phyloP scores from a whole-genome alignment of 208 protist species.

The Sergeia podlipaevii region DNA sequence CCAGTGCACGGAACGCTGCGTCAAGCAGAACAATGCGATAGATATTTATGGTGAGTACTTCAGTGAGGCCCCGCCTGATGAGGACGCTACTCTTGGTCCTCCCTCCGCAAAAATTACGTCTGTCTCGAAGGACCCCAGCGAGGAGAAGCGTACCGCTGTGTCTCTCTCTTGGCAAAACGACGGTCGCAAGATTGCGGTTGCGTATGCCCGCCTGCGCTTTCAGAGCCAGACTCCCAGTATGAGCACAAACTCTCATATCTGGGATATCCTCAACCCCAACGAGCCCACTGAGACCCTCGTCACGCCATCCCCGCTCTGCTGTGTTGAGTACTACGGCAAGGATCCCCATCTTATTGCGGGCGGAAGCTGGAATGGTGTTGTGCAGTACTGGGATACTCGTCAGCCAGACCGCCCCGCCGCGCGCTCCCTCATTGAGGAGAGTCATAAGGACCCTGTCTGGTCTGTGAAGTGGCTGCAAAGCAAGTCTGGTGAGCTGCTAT shows the following conservation, averaged over 20 bases:
- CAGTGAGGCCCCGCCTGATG: constrained; percentile 53
- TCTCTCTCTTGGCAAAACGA: constrained; percentile 96
- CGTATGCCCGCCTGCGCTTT: constrained; percentile 94
- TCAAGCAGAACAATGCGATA: constrained; percentile 97
- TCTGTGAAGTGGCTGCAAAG: constrained; percentile 95
- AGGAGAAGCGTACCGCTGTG: constrained; percentile 87
- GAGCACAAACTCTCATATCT: constrained; percentile 94
- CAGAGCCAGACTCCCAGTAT: constrained; percentile 90
- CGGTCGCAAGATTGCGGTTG: constrained; percentile 91
- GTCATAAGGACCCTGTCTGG: constrained; percentile 97
- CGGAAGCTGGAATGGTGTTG: constrained; percentile 96
- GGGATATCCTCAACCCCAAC: constrained; percentile 97
- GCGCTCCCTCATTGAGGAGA: constrained; percentile 93
- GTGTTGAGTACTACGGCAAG: constrained; percentile 96
- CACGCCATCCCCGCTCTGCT: constrained; percentile 92
- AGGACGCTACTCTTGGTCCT: constrained; percentile 82
- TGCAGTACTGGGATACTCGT: constrained; percentile 95
- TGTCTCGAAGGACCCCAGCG: constrained; percentile 93
- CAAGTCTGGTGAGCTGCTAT: constrained; percentile 95
- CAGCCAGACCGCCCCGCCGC: constrained; percentile 85
- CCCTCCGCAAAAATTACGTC: constrained; percentile 91
- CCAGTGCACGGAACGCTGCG: constrained; percentile 80
- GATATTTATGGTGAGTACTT: constrained; percentile 98
- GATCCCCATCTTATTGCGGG: constrained; percentile 94
- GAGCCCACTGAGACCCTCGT: constrained; percentile 91